A percentile compares a stretch with the other conserved stretches of the same genome.
phyloP scores from a whole-genome alignment of 768 basidiomycete genomes.

The Tricholoma saponaceum region DNA sequence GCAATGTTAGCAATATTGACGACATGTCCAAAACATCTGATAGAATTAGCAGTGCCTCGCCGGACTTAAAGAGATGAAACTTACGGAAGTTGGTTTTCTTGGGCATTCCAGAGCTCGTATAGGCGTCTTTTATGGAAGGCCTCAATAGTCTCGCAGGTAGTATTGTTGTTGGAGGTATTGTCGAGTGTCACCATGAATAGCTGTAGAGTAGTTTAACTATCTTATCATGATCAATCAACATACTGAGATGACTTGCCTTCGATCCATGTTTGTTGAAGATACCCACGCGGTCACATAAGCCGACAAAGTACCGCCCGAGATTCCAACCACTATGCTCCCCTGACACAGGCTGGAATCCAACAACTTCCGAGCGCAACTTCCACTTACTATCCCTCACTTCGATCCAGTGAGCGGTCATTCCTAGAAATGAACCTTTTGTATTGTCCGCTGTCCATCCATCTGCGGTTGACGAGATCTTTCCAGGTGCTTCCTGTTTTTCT shows the following conservation, averaged over 20 bases:
- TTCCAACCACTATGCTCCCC: background rate
- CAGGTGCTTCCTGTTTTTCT: slow-evolving; percentile 12
- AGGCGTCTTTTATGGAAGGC: background rate
- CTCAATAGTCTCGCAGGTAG: background rate
- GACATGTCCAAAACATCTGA: slow-evolving; percentile 26
- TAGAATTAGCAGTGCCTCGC: background rate
- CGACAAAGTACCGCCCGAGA: slow-evolving; percentile 20
- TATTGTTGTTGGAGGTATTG: background rate
- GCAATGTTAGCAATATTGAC: slow-evolving; percentile 20
- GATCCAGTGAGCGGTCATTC: slow-evolving; percentile 21
- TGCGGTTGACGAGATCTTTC: slow-evolving; percentile 15
- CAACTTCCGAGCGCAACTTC: slow-evolving; percentile 15
- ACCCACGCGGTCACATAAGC: slow-evolving; percentile 18
- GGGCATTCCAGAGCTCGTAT: background rate
- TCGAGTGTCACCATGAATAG: background rate
- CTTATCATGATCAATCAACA: background rate
- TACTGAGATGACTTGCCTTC: slow-evolving; percentile 17
- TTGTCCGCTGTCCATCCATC: slow-evolving; percentile 20
- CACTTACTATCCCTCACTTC: slow-evolving; percentile 16
- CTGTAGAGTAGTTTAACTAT: background rate
- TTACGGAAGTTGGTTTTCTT: background rate
- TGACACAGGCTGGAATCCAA: slow-evolving; percentile 14
- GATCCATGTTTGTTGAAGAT: slow-evolving; percentile 10
- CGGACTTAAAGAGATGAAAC: background rate
- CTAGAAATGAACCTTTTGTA: slow-evolving; percentile 9